A percentile compares a stretch with the other conserved stretches of the same genome.
Evolutionary conservation across 1,284 basidiomycete genomes (phyloP).

Genomic region (Apiotrichum veenhuisii): DNA sequence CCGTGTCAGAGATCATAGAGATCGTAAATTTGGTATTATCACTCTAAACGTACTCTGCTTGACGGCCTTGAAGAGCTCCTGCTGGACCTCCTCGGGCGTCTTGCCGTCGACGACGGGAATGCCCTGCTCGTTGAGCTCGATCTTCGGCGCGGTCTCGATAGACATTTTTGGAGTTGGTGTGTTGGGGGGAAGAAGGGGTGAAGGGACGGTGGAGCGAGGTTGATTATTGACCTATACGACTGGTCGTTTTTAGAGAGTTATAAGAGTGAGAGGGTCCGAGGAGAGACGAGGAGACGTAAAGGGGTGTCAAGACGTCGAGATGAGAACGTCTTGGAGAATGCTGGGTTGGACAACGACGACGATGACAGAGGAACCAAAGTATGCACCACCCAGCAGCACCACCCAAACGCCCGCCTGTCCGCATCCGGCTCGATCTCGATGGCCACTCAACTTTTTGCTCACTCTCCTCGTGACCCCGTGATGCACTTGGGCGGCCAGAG

Average conservation of each 20-base stretch:
- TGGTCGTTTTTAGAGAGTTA: too few relatives aligned
- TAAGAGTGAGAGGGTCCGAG: not conserved
- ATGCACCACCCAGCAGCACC: too few relatives aligned
- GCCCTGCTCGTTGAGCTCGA: conserved; percentile 17
- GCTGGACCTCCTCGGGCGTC: conserved; percentile 34
- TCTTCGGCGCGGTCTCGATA: conserved; percentile 11
- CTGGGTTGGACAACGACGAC: too few relatives aligned
- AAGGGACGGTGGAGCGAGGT: not conserved
- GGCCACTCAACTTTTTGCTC: too few relatives aligned
- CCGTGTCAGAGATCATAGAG: not conserved
- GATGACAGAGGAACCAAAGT: too few relatives aligned
- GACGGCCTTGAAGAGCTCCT: conserved; percentile 30
- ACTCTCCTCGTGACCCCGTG: too few relatives aligned
- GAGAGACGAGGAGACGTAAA: not conserved
- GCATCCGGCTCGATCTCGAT: too few relatives aligned
- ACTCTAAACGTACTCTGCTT: conserved; percentile 38
- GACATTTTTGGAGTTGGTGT: conserved; percentile 18
- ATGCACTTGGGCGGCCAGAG: too few relatives aligned
- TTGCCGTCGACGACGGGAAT: conserved; percentile 36
- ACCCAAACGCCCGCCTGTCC: too few relatives aligned
- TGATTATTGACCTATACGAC: too few relatives aligned
- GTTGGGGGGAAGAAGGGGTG: conserved; percentile 52
- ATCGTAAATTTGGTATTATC: not conserved
- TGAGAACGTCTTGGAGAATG: too few relatives aligned
- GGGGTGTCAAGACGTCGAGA: too few relatives aligned